A percentile compares a stretch with the other conserved stretches of the same genome.
phyloP scores from a whole-genome alignment of 768 basidiomycete species.

The Leccinum imitatum region DNA sequence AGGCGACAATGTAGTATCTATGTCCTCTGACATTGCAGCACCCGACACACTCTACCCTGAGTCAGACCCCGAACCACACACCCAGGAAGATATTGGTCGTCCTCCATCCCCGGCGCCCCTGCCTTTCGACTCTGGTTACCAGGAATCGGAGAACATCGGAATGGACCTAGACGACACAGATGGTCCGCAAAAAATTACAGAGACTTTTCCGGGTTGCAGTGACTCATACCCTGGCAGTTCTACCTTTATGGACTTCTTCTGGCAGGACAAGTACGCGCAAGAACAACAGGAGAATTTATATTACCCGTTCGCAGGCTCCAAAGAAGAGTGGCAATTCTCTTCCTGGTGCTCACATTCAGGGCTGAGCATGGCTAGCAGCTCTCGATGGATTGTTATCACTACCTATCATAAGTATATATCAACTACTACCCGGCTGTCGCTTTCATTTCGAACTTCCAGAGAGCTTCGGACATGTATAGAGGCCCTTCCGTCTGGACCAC shows the following conservation, averaged over 20 bases:
- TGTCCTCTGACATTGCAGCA: not conserved
- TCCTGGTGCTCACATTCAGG: not conserved
- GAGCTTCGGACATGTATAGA: too few species aligned
- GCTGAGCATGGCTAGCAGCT: not conserved
- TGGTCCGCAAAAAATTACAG: not conserved
- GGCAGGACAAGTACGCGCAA: not conserved
- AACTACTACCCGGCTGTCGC: not conserved
- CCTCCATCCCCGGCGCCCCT: not conserved
- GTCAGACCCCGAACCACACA: not conserved
- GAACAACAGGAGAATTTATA: not conserved
- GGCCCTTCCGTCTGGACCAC: too few species aligned
- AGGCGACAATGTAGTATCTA: not conserved
- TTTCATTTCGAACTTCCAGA: too few species aligned
- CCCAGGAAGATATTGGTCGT: not conserved
- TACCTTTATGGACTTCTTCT: conserved; percentile 6
- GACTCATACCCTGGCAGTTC: not conserved
- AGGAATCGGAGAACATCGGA: not conserved
- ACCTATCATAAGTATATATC: not conserved
- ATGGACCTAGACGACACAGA: not conserved
- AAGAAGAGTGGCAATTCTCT: not conserved
- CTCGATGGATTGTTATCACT: not conserved
- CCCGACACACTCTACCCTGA: not conserved
- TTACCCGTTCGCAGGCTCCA: not conserved
- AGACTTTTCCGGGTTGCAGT: not conserved
- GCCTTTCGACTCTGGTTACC: not conserved